A percentile compares a stretch with the other conserved stretches of the same genome.
Evolutionary conservation across 306 rosid genomes (phyloP).

Genomic region (Malus sylvestris): DNA sequence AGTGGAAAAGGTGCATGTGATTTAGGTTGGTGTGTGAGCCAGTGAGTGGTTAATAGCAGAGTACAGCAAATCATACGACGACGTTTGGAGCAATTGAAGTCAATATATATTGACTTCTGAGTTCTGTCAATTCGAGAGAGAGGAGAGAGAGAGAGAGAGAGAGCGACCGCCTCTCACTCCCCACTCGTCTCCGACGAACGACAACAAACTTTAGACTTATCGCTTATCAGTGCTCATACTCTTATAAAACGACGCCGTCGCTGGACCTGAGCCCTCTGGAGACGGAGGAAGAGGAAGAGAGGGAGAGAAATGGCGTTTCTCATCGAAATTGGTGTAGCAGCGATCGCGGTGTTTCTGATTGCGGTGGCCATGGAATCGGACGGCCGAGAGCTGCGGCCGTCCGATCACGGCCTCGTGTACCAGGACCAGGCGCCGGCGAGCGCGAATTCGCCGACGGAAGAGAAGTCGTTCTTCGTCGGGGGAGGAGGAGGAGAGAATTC

Average conservation of each 20-base stretch:
- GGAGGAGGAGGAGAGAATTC: slow-evolving; percentile 19
- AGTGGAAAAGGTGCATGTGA: not conserved
- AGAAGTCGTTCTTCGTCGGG: slow-evolving; percentile 58
- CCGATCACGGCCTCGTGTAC: slow-evolving; percentile 65
- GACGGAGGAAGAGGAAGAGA: not conserved
- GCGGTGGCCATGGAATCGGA: slow-evolving; percentile 22
- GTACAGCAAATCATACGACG: slow-evolving; percentile 2
- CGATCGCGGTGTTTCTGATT: slow-evolving; percentile 2
- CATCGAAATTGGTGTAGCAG: not conserved
- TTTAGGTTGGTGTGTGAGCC: not conserved
- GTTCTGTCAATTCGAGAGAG: not conserved
- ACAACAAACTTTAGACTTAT: not conserved
- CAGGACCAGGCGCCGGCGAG: slow-evolving; percentile 40
- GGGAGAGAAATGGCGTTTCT: slow-evolving; percentile 6
- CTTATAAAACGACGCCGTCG: not conserved
- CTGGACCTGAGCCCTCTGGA: not conserved
- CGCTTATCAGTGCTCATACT: not conserved
- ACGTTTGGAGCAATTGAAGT: not conserved
- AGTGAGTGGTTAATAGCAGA: not conserved
- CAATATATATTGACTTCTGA: not conserved
- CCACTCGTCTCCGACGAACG: not conserved
- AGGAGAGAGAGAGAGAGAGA: not conserved
- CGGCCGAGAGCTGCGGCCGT: slow-evolving; percentile 64
- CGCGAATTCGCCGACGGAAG: slow-evolving; percentile 31
- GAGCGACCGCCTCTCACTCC: not conserved